phyloP scores from a whole-genome alignment of 768 basidiomycete genomes.

The Podaxis sp. region DNA sequence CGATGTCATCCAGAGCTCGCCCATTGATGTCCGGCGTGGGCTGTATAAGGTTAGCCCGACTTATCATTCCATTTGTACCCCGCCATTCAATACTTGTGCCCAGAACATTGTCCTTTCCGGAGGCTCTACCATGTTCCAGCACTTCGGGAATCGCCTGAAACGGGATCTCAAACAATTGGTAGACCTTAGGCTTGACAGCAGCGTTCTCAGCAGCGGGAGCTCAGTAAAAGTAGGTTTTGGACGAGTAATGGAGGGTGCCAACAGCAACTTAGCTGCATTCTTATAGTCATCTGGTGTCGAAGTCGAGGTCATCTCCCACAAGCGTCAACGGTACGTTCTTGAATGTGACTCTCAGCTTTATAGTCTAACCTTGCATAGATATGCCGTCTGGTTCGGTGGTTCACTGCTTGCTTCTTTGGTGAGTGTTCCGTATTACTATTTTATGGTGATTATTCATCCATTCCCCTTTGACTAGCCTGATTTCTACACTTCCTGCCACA shows the following conservation, averaged over 20 bases:
- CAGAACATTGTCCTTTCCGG: constrained; percentile 97
- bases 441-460: background rate
- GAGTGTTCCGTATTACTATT: constrained; percentile 25
- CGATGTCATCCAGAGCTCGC: constrained; percentile 90
- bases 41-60: constrained; percentile 74
- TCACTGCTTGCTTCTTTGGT: constrained; percentile 91
- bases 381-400: constrained; percentile 98
- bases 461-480: constrained; percentile 60
- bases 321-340: constrained; percentile 76
- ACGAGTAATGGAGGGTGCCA: background rate
- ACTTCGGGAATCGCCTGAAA: constrained; percentile 96
- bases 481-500: constrained; percentile 93
- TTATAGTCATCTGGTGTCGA: constrained; percentile 91
- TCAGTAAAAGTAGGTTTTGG: constrained; percentile 58
- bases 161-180: constrained; percentile 94
- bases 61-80: background rate
- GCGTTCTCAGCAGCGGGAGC: constrained; percentile 71
- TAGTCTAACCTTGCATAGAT: constrained; percentile 37
- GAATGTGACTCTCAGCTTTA: background rate
- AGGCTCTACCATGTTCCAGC: constrained; percentile 98
- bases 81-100: background rate
- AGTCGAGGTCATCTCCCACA: constrained; percentile 98
- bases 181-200: constrained; percentile 82
- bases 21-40: constrained; percentile 95
- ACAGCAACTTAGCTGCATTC: background rate